Base-by-base conservation (phyloP, 306 rosid genomes). In the Castanea crenata region DNA sequence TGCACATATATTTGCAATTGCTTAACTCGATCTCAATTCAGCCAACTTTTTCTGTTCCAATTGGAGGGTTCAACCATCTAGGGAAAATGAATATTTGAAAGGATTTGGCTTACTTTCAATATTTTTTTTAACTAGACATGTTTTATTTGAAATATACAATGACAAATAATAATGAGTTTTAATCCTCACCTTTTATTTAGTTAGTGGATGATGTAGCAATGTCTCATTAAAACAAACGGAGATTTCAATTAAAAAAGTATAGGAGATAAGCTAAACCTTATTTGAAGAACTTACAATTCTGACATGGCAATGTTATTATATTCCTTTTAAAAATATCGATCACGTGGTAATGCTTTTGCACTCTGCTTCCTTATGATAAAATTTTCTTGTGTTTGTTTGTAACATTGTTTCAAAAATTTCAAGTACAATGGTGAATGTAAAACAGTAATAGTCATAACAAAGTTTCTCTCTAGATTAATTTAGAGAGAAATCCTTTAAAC, bases 81-180 rank as follows among this genome's bases (percentile, higher is more conserved):
- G 6, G 70, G 41, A 41, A 11, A 31, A 27, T 64, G 7, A 29
- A 18, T 16, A 13, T 61, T 61, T 41, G 46, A 41, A 2, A 8
- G 1, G 46, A 0, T 38, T 38, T 7, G 1, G 46, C 0, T 41
- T 41, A 41, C 12, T 0, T 41, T 0, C 0, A 8, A 0, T 41
- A 8, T 0, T 8, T 41, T 7, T 7, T 41, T 41, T 41, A 41
- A 41, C 3, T 8, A 1, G 3, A 41, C 3, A 8, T 41, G 3
- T 8, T 41, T 41, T 38, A 7, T 8, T 41, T 41, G 3, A 41
- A 41, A 41, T 41, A 41, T 41, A 41, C 3, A 0, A 41, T 41
- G 0, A 0, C 12, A 41, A 41, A 3, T 41, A 0, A 0, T 41
- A 2, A 3, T 8, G 8, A 41, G 3, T 41, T 8, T 41, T 41